These are phyloP conservation scores for Primulina tabacum DNA, from an alignment of 257 asterid species.

Conservation along the genomic window DNA sequence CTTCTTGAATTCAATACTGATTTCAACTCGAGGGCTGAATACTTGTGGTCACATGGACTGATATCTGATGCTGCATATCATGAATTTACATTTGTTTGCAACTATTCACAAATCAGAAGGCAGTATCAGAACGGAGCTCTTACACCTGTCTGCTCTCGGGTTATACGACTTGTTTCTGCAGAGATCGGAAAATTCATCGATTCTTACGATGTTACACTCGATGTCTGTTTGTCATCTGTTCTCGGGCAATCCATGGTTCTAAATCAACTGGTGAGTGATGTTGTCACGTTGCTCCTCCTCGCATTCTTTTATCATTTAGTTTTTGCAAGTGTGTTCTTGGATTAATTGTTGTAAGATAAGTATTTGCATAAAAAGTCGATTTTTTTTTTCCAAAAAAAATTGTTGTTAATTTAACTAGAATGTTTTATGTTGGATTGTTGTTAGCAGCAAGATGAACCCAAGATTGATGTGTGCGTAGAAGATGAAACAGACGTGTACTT, in stretches of 20 bases:
- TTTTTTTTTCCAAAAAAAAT: too few relatives aligned
- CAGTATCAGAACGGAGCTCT: slow-evolving; percentile 29
- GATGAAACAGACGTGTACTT: slow-evolving; percentile 55
- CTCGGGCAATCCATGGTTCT: slow-evolving; percentile 48
- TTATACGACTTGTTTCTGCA: slow-evolving; percentile 27
- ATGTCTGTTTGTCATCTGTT: slow-evolving; percentile 66
- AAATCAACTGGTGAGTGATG: slow-evolving; percentile 40
- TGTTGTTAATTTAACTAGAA: too few relatives aligned
- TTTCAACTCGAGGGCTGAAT: slow-evolving; percentile 58
- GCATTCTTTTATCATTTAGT: neutral
- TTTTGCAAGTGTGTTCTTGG: too few relatives aligned
- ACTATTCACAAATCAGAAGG: slow-evolving; percentile 50
- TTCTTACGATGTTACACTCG: slow-evolving; percentile 64
- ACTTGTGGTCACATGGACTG: slow-evolving; percentile 76
- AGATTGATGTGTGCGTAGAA: slow-evolving; percentile 63
- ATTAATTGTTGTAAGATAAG: too few relatives aligned
- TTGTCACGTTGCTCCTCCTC: neutral
- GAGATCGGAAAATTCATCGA: slow-evolving; percentile 46
- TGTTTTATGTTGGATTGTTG: neutral
- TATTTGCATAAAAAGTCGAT: too few relatives aligned
- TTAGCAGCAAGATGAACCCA: slow-evolving; percentile 45
- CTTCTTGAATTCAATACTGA: slow-evolving; percentile 62
- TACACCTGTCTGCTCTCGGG: slow-evolving; percentile 38
- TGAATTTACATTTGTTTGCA: slow-evolving; percentile 48
- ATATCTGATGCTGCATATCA: slow-evolving; percentile 58